Percentiles rank a stretch among this genome's conserved stretches.
These are phyloP conservation scores for Ophiostoma angusticollis DNA, from an alignment of 2,329 filamentous ascomycete species.

Conservation along the genomic window DNA sequence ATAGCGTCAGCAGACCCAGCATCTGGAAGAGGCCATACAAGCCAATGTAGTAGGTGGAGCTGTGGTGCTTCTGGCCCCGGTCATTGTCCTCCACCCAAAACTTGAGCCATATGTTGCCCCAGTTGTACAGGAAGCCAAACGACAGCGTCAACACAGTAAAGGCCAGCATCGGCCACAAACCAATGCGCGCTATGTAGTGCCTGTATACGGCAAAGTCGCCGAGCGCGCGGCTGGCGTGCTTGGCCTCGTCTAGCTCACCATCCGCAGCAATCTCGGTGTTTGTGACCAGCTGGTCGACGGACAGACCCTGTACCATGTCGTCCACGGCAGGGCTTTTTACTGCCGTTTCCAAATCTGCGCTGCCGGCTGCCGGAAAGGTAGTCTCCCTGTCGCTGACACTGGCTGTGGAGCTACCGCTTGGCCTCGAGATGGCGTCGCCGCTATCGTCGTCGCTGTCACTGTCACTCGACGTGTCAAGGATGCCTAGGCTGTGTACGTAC, in stretches of 20 bases:
- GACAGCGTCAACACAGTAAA: conserved; percentile 12
- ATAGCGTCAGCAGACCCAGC: conserved; percentile 12
- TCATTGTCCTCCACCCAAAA: conserved; percentile 17
- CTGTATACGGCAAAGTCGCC: conserved; percentile 8
- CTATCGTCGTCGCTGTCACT: not conserved
- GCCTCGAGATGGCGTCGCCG: not conserved
- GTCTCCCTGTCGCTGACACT: no score
- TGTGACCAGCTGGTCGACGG: no score
- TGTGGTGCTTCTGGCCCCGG: conserved; percentile 11
- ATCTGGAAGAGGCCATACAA: conserved; percentile 19
- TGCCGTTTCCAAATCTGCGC: no score
- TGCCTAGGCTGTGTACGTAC: conserved; percentile 26
- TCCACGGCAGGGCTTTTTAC: no score
- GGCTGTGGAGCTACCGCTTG: no score
- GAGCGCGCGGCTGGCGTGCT: not conserved
- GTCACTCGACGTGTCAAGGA: conserved; percentile 12
- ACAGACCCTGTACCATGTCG: no score
- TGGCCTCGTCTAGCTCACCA: not conserved
- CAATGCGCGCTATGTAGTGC: conserved; percentile 17
- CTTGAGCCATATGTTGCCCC: conserved; percentile 19
- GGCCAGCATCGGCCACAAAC: conserved; percentile 1
- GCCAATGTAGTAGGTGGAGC: conserved; percentile 19
- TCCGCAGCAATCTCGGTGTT: not conserved
- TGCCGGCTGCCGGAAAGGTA: no score
- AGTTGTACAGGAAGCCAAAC: conserved; percentile 17